Percentiles rank a stretch among this genome's conserved stretches.
These are phyloP conservation scores for Claviceps maximensis DNA, from an alignment of 2,329 filamentous ascomycete genomes.

Conservation along the genomic window DNA sequence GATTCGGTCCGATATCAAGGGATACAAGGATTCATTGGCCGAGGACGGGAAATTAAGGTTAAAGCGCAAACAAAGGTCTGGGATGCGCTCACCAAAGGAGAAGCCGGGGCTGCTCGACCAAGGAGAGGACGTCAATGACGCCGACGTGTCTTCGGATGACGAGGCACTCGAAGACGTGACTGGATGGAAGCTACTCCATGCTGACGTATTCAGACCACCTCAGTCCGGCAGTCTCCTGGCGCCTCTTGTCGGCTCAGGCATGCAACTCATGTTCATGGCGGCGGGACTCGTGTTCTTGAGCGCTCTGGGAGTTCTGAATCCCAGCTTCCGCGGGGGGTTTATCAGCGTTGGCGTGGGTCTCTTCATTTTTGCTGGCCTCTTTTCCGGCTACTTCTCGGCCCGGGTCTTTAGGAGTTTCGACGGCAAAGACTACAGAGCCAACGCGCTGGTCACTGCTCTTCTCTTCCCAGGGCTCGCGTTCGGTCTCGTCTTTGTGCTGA, in stretches of 20 bases:
- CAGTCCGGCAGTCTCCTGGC: slow-evolving; percentile 59
- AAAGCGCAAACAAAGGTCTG: slow-evolving; percentile 34
- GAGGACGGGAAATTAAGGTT: slow-evolving; percentile 52
- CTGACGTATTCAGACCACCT: slow-evolving; percentile 74
- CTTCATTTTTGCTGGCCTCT: slow-evolving; percentile 70
- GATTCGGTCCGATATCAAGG: slow-evolving; percentile 65
- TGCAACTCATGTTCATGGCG: slow-evolving; percentile 75
- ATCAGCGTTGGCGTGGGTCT: slow-evolving; percentile 71
- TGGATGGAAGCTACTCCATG: slow-evolving; percentile 80
- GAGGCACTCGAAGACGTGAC: slow-evolving; percentile 63
- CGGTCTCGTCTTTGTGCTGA: slow-evolving; percentile 61
- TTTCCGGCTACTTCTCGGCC: slow-evolving; percentile 79
- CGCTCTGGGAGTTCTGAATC: slow-evolving; percentile 67
- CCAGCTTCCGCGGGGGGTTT: slow-evolving; percentile 81
- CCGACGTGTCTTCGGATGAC: slow-evolving; percentile 38
- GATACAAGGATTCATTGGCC: slow-evolving; percentile 49
- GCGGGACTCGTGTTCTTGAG: slow-evolving; percentile 58
- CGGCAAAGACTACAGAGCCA: slow-evolving; percentile 60
- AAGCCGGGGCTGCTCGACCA: slow-evolving; percentile 51
- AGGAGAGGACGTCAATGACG: slow-evolving; percentile 37
- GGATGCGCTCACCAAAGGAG: slow-evolving; percentile 22
- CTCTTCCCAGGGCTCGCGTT: slow-evolving; percentile 73
- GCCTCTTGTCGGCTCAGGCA: slow-evolving; percentile 71
- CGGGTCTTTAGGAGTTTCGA: slow-evolving; percentile 75
- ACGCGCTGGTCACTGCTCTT: slow-evolving; percentile 62